These are phyloP conservation scores for Mycena belliarum DNA, from an alignment of 768 basidiomycete species.

Conservation along the genomic window DNA sequence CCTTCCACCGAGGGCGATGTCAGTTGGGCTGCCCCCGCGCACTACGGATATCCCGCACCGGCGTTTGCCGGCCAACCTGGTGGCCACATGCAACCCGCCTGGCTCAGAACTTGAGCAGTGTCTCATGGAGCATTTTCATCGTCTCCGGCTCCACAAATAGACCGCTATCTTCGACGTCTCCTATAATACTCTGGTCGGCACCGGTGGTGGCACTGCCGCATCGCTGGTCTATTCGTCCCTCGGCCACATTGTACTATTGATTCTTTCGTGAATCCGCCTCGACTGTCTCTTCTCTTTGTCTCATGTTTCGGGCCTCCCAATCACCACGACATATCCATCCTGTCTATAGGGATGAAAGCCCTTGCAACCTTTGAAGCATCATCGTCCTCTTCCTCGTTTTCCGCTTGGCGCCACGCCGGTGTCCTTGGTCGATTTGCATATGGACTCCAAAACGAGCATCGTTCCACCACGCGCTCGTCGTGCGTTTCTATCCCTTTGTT, in stretches of 20 bases:
- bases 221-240: constrained; percentile 5
- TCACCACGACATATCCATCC: constrained; percentile 67
- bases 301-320: constrained; percentile 34
- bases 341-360: constrained; percentile 49
- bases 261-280: constrained; percentile 34
- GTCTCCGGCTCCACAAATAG: constrained; percentile 25
- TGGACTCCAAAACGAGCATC: constrained; percentile 25
- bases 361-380: constrained; percentile 28
- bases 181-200: constrained; percentile 30
- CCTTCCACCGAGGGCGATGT: constrained; percentile 37
- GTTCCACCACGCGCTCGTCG: constrained; percentile 21
- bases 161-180: constrained; percentile 24
- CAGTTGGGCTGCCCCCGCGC: constrained; percentile 41
- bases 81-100: constrained; percentile 46
- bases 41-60: constrained; percentile 43
- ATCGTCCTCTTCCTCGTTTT: constrained; percentile 27
- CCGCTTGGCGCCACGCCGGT: constrained; percentile 21
- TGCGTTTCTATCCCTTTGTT: constrained; percentile 16
- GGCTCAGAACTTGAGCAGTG: constrained; percentile 47
- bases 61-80: constrained; percentile 44
- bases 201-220: constrained; percentile 23
- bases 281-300: constrained; percentile 30
- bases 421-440: constrained; percentile 21
- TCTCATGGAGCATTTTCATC: constrained; percentile 12
- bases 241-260: constrained; percentile 33